Base-by-base conservation (phyloP, 2,329 filamentous ascomycete species). In the Cordyceps tenuipes region DNA sequence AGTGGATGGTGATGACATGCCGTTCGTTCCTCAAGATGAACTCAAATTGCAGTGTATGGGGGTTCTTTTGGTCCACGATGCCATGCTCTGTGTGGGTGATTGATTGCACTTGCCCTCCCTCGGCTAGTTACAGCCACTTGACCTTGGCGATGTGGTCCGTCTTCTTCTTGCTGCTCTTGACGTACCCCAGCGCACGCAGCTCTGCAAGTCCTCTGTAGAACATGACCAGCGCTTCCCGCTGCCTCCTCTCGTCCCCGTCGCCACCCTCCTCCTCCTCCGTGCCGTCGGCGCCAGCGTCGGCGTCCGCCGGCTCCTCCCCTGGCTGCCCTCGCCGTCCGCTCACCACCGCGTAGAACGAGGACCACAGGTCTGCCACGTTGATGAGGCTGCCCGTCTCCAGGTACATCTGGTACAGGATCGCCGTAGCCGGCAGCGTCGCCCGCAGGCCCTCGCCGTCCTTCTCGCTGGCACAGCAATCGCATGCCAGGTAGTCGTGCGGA, bases 101-200 rank as follows among this genome's bases (percentile, higher is more conserved):
- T 34, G 31, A 23, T 34, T 34, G 5, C 31, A 41, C 12, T 41
- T 41, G 15, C 39, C 15, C 13, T 3, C 2, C 5, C 39, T 41
- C 17, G 12, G 13, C 39, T 41, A 15, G 5, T 62, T 71, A 83
- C 63, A 94, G 76, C 66, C 93, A 94, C 71, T 89, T 91, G 85
- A 91, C 79, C 77, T 97, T 97, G 44, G 90, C 87, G 66, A 97
- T 77, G 74, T 97, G 93, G 71, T 97, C 94, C 26, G 86, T 84
- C 79, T 96, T 96, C 79, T 92, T 96, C 74, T 88, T 89, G 69
- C 88, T 97, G 63, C 82, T 81, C 76, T 94, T 97, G 63, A 97
- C 82, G 74, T 97, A 88, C 8, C 94, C 94, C 68, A 99, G 79
- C 58, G 87, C 83, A 71, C 87, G 88, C 70, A 99, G 73, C 72